Percentiles rank a stretch among this genome's conserved stretches.
phyloP scores from a whole-genome alignment of 2,329 filamentous ascomycete species.

The Orbilia quercus region DNA sequence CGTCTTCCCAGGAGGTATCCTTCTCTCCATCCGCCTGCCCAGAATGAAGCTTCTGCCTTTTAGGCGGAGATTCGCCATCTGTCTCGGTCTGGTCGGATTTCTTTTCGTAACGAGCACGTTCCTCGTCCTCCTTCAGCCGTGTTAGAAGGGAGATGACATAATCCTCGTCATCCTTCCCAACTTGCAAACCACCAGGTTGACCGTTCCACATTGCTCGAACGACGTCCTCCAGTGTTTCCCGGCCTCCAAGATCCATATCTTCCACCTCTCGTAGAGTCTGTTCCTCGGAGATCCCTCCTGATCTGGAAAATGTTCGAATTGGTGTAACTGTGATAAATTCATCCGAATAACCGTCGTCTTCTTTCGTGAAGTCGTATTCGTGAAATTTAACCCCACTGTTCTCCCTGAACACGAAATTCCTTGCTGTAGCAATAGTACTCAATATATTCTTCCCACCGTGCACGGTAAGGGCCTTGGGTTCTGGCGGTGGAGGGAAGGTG shows the following conservation, averaged over 20 bases:
- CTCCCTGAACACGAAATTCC: conserved; percentile 88
- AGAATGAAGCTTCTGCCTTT: conserved; percentile 36
- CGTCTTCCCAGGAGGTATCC: conserved; percentile 32
- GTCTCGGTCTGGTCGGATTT: background rate
- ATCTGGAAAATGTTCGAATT: conserved; percentile 57
- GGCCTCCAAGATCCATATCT: conserved; percentile 33
- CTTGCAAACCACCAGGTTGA: conserved; percentile 33
- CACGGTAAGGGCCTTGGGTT: conserved; percentile 69
- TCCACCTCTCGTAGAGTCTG: conserved; percentile 32
- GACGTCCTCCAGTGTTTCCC: conserved; percentile 18
- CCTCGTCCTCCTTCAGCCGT: conserved; percentile 46
- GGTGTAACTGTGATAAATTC: conserved; percentile 58
- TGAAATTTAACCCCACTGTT: conserved; percentile 65
- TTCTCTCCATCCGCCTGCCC: conserved; percentile 6
- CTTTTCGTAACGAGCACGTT: conserved; percentile 56
- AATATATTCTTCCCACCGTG: conserved; percentile 84
- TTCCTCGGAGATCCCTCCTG: conserved; percentile 56
- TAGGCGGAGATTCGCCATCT: conserved; percentile 44
- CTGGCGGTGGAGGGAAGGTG: conserved; percentile 32
- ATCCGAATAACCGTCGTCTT: conserved; percentile 56
- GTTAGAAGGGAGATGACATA: conserved; percentile 44
- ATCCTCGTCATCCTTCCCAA: conserved; percentile 50
- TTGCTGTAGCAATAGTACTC: conserved; percentile 82
- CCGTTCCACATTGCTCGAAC: conserved; percentile 50
- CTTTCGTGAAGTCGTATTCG: conserved; percentile 54